Evolutionary conservation across 2,329 filamentous ascomycete species (phyloP), one percentile per base, ranked within the genome.

Genomic region (Aureobasidium zeae): DNA sequence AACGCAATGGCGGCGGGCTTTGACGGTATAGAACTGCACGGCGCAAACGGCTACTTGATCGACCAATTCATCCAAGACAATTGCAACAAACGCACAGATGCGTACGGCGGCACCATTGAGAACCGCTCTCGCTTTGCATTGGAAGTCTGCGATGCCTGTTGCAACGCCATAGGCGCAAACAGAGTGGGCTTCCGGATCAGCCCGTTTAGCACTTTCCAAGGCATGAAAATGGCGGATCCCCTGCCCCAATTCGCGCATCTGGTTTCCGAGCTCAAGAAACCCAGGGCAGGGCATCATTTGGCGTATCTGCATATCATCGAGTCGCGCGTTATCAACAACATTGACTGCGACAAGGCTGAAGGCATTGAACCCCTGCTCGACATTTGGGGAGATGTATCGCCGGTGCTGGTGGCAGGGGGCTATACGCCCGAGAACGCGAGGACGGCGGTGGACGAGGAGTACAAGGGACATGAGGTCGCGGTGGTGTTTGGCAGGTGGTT

Each of bases 281-380:
- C 79, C 1, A 65, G 70, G 1, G n/a, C n/a, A n/a, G n/a, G n/a
- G n/a, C n/a, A n/a, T n/a, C n/a, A n/a, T n/a, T 60, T 84, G 10
- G 71, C 77, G 0, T 83, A 77, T 53, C 55, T 81, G 2, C 77
- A 82, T 55, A 47, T 81, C 0, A 62, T 83, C 7, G 77, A 83
- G 53, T 68, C 74, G 0, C 68, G 76, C 0, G 60, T 78, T 3
- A 58, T 63, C 1, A 70, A 69, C 0, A 59, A 53, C 31, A 52
- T 54, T 1, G 68, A 73, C 26, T 29, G 57, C 2, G 67, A 72
- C 31, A 49, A 50, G 2, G 57, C 62, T 1, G 55, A 59, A 4
- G 59, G 62, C 37, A 53, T 72, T 44, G 63, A 69, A n/a, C 69
- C 67, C 51, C 55, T 72, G 35, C 35, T 73, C 20, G 52, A 67